phyloP scores from a whole-genome alignment of 1,139 yeast genomes.

The Sporopachydermia cereana region DNA sequence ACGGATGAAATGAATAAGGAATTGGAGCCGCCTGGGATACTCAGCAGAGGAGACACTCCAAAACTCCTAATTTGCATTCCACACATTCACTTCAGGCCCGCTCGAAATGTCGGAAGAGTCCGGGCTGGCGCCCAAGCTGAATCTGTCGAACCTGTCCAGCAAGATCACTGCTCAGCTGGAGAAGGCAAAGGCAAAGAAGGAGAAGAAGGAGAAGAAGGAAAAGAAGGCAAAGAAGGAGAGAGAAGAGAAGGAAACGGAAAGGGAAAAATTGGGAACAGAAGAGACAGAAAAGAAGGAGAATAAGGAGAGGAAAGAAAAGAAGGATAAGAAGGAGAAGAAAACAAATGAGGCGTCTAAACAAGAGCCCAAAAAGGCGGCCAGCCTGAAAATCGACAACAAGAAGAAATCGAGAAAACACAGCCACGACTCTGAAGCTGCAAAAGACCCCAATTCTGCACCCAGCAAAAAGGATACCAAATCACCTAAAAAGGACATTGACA shows the following conservation, averaged over 20 bases:
- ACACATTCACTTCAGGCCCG: too few relatives aligned
- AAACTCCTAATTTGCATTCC: too few relatives aligned
- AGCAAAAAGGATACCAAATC: not conserved
- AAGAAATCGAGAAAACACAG: slow-evolving; percentile 9
- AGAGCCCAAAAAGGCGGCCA: slow-evolving; percentile 9
- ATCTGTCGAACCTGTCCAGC: slow-evolving; percentile 20
- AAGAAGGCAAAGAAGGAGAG: slow-evolving; percentile 19
- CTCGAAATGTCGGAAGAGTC: not conserved
- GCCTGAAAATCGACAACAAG: slow-evolving; percentile 6
- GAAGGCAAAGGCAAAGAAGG: slow-evolving; percentile 11
- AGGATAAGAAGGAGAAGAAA: slow-evolving; percentile 17
- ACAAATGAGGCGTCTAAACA: slow-evolving; percentile 16
- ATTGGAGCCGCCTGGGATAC: too few relatives aligned
- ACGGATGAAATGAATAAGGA: too few relatives aligned
- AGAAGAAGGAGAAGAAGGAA: slow-evolving; percentile 17
- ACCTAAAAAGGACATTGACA: slow-evolving; percentile 2
- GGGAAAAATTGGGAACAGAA: slow-evolving; percentile 7
- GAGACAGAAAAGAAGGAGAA: slow-evolving; percentile 10
- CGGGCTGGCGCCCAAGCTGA: slow-evolving; percentile 13
- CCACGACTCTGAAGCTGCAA: slow-evolving; percentile 5
- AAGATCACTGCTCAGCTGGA: slow-evolving; percentile 19
- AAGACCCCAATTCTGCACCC: not conserved
- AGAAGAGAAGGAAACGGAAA: slow-evolving; percentile 15
- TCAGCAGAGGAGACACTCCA: too few relatives aligned
- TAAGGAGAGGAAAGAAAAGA: slow-evolving; percentile 8